Evolutionary conservation across 2,329 filamentous ascomycete genomes (phyloP), one percentile per base, ranked within the genome.

Genomic region (Pyrenochaeta sp.): DNA sequence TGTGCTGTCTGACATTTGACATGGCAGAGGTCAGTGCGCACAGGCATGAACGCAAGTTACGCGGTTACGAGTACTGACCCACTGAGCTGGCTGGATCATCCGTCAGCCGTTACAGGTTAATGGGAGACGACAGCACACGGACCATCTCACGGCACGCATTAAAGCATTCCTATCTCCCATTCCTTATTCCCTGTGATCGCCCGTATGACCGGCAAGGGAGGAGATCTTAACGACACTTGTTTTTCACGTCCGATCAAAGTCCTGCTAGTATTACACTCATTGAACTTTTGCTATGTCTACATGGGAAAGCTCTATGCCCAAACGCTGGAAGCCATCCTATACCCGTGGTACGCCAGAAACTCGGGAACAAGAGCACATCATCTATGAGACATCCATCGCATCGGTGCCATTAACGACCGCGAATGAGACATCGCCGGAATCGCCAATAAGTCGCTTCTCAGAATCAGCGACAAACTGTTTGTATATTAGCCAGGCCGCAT

Each of bases 381-480:
- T 61, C 63, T 78, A 87, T 50, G 86, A 87, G 41, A 87, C 80
- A 63, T 91, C 88, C 88, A 91, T 90, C 1, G 84, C 85, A 75
- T 90, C 88, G 21, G 66, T 63, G 32, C 84, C 87, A 67, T 85
- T 83, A 3, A 75, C 70, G 49, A 74, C 69, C 1, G 77, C 73
- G 68, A 98, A 87, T 56, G 88, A 90, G 23, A 97, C 94, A 20
- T 80, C 82, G 21, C 95, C 95, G 57, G 90, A 87, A 58, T 97
- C 89, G 58, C 92, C 91, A 74, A 99, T 97, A 61, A 99, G 87
- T 35, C 93, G 86, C 81, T 93, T 94, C 81, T 98, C 95, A 55
- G 90, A 96, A 61, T 96, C 90, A 52, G 84, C 79, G 39, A 99
- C 92, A 68, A 98, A 97, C 73, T 79, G 45, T 1, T 41, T 7